These are phyloP conservation scores for Malassezia arunalokei DNA, from an alignment of 1,284 basidiomycete genomes.

Conservation along the genomic window DNA sequence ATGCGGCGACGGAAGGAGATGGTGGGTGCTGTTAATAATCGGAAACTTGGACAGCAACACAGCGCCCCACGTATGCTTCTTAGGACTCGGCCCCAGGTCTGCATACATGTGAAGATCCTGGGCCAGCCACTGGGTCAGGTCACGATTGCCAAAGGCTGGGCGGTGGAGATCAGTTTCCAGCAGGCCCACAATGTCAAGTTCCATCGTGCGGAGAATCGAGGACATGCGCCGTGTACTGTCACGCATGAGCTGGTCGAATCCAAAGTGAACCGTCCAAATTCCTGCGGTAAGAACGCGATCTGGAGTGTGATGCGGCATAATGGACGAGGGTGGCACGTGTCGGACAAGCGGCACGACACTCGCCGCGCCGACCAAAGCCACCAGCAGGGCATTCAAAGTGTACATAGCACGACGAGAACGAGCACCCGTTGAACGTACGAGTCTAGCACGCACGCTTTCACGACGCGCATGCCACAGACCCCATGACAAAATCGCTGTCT, in stretches of 20 bases:
- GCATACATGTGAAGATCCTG: slow-evolving; percentile 62
- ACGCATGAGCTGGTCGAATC: slow-evolving; percentile 37
- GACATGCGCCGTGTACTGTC: slow-evolving; percentile 55
- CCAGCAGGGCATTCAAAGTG: slow-evolving; percentile 19
- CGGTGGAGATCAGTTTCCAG: slow-evolving; percentile 76
- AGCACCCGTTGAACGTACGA: background rate
- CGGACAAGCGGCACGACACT: slow-evolving; percentile 47
- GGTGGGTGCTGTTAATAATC: slow-evolving; percentile 76
- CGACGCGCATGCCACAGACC: slow-evolving; percentile 19
- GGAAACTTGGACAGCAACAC: slow-evolving; percentile 55
- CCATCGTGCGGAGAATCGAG: slow-evolving; percentile 53
- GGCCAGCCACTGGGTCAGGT: slow-evolving; percentile 48
- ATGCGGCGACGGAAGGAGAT: slow-evolving; percentile 70
- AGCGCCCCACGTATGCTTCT: slow-evolving; percentile 70
- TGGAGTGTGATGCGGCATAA: slow-evolving; percentile 58
- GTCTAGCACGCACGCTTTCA: background rate
- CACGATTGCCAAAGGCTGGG: slow-evolving; percentile 75
- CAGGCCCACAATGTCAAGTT: slow-evolving; percentile 50
- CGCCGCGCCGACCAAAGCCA: slow-evolving; percentile 17
- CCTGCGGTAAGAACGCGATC: slow-evolving; percentile 68
- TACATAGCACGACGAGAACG: background rate
- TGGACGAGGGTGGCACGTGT: slow-evolving; percentile 50
- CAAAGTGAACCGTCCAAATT: slow-evolving; percentile 61
- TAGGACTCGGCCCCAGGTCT: slow-evolving; percentile 69
- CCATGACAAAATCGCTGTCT: slow-evolving; percentile 15